Base-by-base conservation (phyloP, 2,329 filamentous ascomycete species). In the Nemania abortiva region DNA sequence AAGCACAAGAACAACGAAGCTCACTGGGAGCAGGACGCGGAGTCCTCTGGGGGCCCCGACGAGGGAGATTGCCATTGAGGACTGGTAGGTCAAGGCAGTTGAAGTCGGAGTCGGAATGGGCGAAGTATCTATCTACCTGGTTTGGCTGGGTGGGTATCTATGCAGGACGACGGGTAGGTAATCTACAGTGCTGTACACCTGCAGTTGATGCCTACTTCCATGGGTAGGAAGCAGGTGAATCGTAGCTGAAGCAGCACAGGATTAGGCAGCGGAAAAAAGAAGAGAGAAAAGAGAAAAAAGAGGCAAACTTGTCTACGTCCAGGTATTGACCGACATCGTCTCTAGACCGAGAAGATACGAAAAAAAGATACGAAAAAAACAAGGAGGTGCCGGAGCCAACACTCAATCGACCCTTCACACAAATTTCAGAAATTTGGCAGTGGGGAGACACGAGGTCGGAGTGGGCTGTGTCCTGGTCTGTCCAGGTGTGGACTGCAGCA, bases 11-110 rank as follows among this genome's bases (percentile, higher is more conserved):
- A 69, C 49, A 13, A 76, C 10, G 20, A 75, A 68, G 20, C 71
- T 68, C 31, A 71, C 47, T 2, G 71, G 74, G 49, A 77, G 70
- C 29, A 74, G 50, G 58, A 83, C 20, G 18, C 69, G 70, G 39
- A 73, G 69, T 24, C 71, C 71, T 55, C 70, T 57, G 18, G 71
- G 71, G 53, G 70, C 70, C 27, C 68, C 57, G 9, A 70, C 65
- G 7, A 70, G 45, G 47, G 68, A 68, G 65, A 70, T 65, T 13
- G 65, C n/a, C 68, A 70, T 70, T 27, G 49, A 52, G 49, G 7
- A 53, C 7, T 37, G 34, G 34, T 9, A 37, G 34, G 34, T 37
- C 3, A 11, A 37, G 34, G 34, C 24, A 27, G 24, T 27, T 27
- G 24, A 27, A 27, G 24, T 27, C 24, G 24, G 24, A 27, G 24